These are phyloP conservation scores for Effrenium voratum DNA, from an alignment of 73 alveolate species.

Conservation along the genomic window DNA sequence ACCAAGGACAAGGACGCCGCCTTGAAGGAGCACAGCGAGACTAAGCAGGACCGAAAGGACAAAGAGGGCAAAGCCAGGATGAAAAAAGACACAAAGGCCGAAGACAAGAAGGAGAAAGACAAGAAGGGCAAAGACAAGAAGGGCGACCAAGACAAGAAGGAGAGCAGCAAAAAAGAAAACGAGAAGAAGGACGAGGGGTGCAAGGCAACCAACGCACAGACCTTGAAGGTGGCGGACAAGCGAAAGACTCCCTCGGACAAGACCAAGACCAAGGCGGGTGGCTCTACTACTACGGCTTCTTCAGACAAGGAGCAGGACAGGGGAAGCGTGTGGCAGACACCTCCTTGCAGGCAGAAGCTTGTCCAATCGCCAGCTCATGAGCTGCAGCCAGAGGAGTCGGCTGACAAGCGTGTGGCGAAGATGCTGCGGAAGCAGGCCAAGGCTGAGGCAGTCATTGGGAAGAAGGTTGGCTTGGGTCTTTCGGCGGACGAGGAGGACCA, in stretches of 20 bases:
- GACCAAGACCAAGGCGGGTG: too few relatives aligned
- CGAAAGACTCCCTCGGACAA: too few relatives aligned
- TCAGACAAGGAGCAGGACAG: too few relatives aligned
- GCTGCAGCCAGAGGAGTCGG: background rate
- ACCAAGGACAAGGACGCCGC: background rate
- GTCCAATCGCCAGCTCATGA: background rate
- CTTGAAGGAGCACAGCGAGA: too few relatives aligned
- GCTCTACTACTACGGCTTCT: too few relatives aligned
- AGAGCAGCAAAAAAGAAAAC: background rate
- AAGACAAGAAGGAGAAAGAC: background rate
- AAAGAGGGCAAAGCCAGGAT: background rate
- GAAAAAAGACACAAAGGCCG: background rate
- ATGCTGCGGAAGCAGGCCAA: background rate
- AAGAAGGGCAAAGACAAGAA: background rate
- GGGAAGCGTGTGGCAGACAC: too few relatives aligned
- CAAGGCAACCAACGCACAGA: background rate
- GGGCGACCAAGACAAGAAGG: background rate
- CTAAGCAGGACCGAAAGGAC: too few relatives aligned
- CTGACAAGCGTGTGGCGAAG: background rate
- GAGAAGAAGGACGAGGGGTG: background rate
- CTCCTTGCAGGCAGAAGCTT: background rate
- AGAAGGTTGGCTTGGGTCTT: background rate
- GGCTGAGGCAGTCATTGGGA: background rate
- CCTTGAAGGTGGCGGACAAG: too few relatives aligned
- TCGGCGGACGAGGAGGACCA: background rate